These are phyloP conservation scores for Heteromeles arbutifolia DNA, from an alignment of 306 rosid species.

Conservation along the genomic window DNA sequence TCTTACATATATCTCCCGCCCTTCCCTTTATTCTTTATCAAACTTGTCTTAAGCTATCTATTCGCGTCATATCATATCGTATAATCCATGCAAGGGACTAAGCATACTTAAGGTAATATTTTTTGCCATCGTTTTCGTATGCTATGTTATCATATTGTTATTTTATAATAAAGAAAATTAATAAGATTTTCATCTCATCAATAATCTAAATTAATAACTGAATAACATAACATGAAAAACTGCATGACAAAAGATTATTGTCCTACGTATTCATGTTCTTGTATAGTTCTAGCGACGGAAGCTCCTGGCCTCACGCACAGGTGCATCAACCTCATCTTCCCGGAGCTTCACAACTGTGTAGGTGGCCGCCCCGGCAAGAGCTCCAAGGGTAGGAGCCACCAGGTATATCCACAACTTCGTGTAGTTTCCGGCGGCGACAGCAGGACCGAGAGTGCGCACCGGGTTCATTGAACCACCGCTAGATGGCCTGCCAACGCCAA, in stretches of 20 bases:
- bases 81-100: neutral
- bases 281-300: conserved; percentile 52
- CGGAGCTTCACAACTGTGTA: conserved; percentile 70
- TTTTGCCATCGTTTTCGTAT: neutral
- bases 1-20: neutral
- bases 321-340: conserved; percentile 28
- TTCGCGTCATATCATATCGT: neutral
- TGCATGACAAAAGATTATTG: neutral
- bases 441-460: conserved; percentile 93
- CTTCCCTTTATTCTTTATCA: neutral
- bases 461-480: conserved; percentile 96
- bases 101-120: neutral
- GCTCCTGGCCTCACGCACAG: conserved; percentile 49
- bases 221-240: neutral
- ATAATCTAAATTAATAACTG: neutral
- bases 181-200: neutral
- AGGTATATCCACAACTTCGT: conserved; percentile 62
- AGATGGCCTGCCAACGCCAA: conserved; percentile 41
- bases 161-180: neutral
- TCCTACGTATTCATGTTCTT: neutral
- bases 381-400: conserved; percentile 84
- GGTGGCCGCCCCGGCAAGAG: conserved; percentile 64
- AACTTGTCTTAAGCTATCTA: neutral
- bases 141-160: neutral
- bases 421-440: conserved; percentile 80